Base-by-base conservation (phyloP, 805 yeast species). In the Brettanomyces custersianus region DNA sequence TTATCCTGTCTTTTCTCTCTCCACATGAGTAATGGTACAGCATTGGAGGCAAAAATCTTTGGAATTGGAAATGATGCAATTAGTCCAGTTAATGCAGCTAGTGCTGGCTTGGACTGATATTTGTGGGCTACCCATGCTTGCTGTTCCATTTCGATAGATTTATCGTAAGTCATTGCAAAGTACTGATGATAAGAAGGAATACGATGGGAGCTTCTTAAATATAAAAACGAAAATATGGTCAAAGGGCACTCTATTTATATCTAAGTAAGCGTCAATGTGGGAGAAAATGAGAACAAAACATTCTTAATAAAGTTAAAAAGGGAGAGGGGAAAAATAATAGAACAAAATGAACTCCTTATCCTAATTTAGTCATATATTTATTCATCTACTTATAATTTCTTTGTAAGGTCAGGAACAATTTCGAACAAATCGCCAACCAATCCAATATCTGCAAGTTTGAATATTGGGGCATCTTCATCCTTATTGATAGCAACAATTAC, bases 401-500 rank as follows among this genome's bases (percentile, higher is more conserved):
- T 68, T 32, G 95, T 83, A 46, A 90, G 67, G 63, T 92, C 95
- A n/a, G 98, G 97, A 31, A 90, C 75, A 29, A 80, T 72, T 47
- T 82, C 84, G 47, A 78, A 83, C 43, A 88, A 65, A 50, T 92
- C 98, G 17, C 92, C 96, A 33, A 85, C 92, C 37, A 92, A 63
- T 4, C 95, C 94, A 41, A 80, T 65, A 59, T 92, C 97, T 13
- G 97, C 92, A 35, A 81, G 75, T 48, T 82, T 85, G 68, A 86
- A 88, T 34, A 90, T 86, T 2, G 98, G 94, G 8, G 95, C 87
- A 42, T 90, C 96, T 38, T 82, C 84, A 59, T 88, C 96, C 62
- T 85, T 90, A 63, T 90, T 90, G 42, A 90, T 84, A 27, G 96
- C 95, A 22, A 87, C 96, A 57, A 90, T 86, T 24, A 79, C 76